Percentiles rank a stretch among this genome's conserved stretches.
Conservation (phyloP, 768 basidiomycete species). For the Plicaturopsis crispa region DNA sequence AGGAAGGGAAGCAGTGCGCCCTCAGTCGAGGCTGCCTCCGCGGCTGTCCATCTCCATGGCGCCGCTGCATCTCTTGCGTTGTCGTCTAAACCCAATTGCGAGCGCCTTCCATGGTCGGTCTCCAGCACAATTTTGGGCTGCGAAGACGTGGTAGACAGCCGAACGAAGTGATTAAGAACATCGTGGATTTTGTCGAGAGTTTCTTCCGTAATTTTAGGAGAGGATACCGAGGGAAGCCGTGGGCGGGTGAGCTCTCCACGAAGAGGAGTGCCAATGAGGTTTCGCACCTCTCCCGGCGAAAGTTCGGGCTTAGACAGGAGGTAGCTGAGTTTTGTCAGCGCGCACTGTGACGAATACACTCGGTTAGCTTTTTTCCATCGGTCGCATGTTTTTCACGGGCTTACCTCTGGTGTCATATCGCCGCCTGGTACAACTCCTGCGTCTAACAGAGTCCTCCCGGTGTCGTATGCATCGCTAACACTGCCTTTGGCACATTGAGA, state of each 20-base stretch:
- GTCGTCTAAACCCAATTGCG: slow-evolving; percentile 25
- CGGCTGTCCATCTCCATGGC: slow-evolving; percentile 73
- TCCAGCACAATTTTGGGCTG: slow-evolving; percentile 29
- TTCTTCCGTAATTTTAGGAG: slow-evolving; percentile 28
- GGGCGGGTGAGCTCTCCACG: slow-evolving; percentile 81
- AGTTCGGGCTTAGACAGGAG: slow-evolving; percentile 84
- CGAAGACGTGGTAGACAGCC: slow-evolving; percentile 39
- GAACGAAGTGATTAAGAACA: slow-evolving; percentile 61
- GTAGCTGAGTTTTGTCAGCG: slow-evolving; percentile 85
- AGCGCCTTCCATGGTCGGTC: too few species aligned
- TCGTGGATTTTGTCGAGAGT: slow-evolving; percentile 51
- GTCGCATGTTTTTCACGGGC: slow-evolving; percentile 5
- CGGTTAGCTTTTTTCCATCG: slow-evolving; percentile 5
- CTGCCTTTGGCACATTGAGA: slow-evolving; percentile 85
- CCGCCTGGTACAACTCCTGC: slow-evolving; percentile 79
- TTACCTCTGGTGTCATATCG: slow-evolving; percentile 95
- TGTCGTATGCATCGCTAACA: slow-evolving; percentile 80
- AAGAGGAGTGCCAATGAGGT: slow-evolving; percentile 68
- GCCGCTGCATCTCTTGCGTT: slow-evolving; percentile 39
- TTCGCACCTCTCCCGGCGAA: slow-evolving; percentile 55
- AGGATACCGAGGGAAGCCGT: slow-evolving; percentile 25
- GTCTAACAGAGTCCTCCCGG: slow-evolving; percentile 59
- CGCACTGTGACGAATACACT: slow-evolving; percentile 66
- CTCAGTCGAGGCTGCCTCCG: slow-evolving; percentile 66
- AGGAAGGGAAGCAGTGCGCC: slow-evolving; percentile 68